A percentile compares a stretch with the other conserved stretches of the same genome.
These are phyloP conservation scores for Ogataea wickerhamii DNA, from an alignment of 805 yeast species.

Conservation along the genomic window DNA sequence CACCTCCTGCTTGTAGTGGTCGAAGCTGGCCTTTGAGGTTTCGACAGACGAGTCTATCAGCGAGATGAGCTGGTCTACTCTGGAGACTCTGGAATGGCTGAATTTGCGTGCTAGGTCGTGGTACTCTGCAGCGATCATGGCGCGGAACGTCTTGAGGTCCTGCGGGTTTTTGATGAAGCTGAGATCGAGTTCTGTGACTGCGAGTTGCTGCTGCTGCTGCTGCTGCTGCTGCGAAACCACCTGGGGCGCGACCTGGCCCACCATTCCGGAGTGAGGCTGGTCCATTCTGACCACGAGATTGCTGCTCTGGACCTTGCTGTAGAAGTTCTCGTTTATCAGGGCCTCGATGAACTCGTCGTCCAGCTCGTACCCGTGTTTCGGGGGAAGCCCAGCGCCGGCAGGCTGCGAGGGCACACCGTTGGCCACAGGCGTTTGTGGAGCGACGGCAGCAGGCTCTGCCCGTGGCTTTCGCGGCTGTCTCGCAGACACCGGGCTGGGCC, in stretches of 20 bases:
- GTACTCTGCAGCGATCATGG: slow-evolving; percentile 30
- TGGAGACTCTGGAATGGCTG: slow-evolving; percentile 25
- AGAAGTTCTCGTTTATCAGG: slow-evolving; percentile 9
- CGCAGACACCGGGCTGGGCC: not conserved
- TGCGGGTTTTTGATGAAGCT: slow-evolving; percentile 13
- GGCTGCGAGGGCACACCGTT: not conserved
- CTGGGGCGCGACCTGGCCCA: not conserved
- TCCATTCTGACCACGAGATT: slow-evolving; percentile 3
- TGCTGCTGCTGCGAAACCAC: no score
- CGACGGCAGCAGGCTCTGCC: not conserved
- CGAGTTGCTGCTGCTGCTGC: not conserved
- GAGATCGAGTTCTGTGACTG: slow-evolving; percentile 4
- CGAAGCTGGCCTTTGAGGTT: slow-evolving; percentile 20
- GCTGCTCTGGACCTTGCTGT: slow-evolving; percentile 10
- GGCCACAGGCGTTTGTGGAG: not conserved
- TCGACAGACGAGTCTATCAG: slow-evolving; percentile 31
- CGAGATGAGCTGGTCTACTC: slow-evolving; percentile 32
- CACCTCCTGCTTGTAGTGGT: slow-evolving; percentile 16
- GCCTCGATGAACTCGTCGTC: slow-evolving; percentile 6
- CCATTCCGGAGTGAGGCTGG: not conserved
- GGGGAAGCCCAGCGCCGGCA: not conserved
- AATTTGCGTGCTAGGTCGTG: slow-evolving; percentile 29
- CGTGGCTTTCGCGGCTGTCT: not conserved
- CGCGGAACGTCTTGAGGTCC: slow-evolving; percentile 18
- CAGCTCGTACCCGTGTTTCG: slow-evolving; percentile 1